These are phyloP conservation scores for Rhizopus delemar DNA, from an alignment of 371 early-diverging fungal species.

Conservation along the genomic window DNA sequence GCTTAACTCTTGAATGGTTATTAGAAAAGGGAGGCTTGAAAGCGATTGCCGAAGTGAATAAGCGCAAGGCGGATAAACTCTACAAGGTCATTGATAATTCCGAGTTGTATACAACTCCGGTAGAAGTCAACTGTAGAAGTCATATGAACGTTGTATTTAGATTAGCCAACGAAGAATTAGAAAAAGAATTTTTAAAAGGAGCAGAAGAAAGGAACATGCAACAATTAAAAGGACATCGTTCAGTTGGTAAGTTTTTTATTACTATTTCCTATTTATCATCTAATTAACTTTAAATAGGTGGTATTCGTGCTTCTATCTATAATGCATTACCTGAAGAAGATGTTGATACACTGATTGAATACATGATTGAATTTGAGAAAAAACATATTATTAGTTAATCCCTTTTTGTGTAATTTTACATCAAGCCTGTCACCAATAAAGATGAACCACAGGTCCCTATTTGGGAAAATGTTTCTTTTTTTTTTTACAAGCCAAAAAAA, in stretches of 20 bases:
- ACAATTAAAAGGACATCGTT: conserved; percentile 94
- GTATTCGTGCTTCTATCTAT: conserved; percentile 91
- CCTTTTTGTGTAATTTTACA: conserved; percentile 1
- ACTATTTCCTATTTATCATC: neutral
- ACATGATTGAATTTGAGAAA: conserved; percentile 78
- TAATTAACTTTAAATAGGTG: conserved; percentile 57
- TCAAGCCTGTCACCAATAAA: conserved; percentile 12
- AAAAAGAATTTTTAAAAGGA: conserved; percentile 76
- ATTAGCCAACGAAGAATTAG: conserved; percentile 70
- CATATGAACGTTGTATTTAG: conserved; percentile 92
- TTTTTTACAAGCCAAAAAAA: neutral
- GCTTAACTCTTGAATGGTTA: conserved; percentile 84
- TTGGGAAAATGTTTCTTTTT: neutral
- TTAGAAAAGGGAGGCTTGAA: conserved; percentile 76
- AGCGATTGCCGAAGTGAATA: conserved; percentile 64
- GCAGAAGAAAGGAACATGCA: conserved; percentile 79
- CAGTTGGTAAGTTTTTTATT: conserved; percentile 44
- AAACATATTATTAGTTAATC: conserved; percentile 22
- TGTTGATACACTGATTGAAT: conserved; percentile 72
- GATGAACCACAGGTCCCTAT: conserved; percentile 6
- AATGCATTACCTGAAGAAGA: conserved; percentile 90
- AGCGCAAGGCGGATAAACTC: conserved; percentile 66
- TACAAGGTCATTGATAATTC: conserved; percentile 73
- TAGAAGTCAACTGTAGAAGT: conserved; percentile 66
- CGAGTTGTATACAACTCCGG: conserved; percentile 70